Evolutionary conservation across 805 yeast species (phyloP), one percentile per base, ranked within the genome.

Genomic region (Candida endomychidarum): DNA sequence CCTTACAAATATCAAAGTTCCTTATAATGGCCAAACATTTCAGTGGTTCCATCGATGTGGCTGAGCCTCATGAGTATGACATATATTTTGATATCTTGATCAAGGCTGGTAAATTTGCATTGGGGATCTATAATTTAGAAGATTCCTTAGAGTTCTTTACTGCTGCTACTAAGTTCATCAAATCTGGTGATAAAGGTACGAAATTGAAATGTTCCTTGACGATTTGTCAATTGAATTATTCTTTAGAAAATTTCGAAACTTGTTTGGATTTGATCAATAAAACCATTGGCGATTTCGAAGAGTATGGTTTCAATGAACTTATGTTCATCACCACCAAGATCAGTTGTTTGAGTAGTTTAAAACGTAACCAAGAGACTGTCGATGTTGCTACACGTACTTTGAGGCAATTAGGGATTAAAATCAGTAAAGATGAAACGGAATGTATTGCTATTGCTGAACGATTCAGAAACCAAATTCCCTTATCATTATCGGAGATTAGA

Each of bases 21-120:
- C 55, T 67, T 18, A 53, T 51, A 24, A 63, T 71, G 57, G 73
- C 75, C 1, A 56, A 57, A 12, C 75, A 73, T 43, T 56, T 74
- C 24, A 45, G 57, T 14, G 50, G 52, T 16, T 69, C 77, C 2
- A 54, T 60, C 8, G 54, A 58, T 9, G 68, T 59, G 2, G 61
- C 59, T 4, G 44, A 48, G 26, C 43, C 41, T 1, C 65, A 62
- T 4, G 80, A 76, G 26, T 39, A 42, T 15, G 54, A 55, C 5
- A 57, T 55, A 0, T 76, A 70, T 39, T 43, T 64, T 11, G 64
- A 63, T 2, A 67, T 72, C 5, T 50, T 75, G 28, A 56, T 66
- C 3, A 57, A 59, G 15, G 77, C 79, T 0, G 78, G 78, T 1
- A 58, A 60, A 37, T 58, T 58, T 41, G 74, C 78, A 1, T 66